Percentiles rank a stretch among this genome's conserved stretches.
phyloP scores from a whole-genome alignment of 2,329 filamentous ascomycete species.

The Emericellopsis cladophorae region DNA sequence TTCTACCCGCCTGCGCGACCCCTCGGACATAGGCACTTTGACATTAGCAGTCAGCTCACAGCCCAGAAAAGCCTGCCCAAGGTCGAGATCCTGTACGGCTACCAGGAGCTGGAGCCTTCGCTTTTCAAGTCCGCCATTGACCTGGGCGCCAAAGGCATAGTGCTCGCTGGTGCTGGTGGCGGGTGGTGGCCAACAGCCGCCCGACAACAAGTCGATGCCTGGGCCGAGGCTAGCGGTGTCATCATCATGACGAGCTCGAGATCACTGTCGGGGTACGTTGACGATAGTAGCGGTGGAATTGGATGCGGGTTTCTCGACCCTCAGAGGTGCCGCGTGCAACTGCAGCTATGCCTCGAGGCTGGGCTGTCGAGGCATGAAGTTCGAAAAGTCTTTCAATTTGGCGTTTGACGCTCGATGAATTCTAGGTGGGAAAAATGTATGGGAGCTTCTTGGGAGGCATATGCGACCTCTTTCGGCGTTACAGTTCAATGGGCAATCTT shows the following conservation, averaged over 20 bases:
- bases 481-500: no score
- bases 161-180: slow-evolving; percentile 41
- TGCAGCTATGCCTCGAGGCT: slow-evolving; percentile 26
- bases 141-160: slow-evolving; percentile 37
- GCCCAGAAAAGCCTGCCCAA: slow-evolving; percentile 27
- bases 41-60: slow-evolving; percentile 13
- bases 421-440: no score
- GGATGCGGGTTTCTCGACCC: slow-evolving; percentile 41
- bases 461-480: no score
- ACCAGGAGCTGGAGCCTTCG: slow-evolving; percentile 36
- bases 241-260: slow-evolving; percentile 38
- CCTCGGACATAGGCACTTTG: slow-evolving; percentile 29
- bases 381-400: slow-evolving; percentile 12
- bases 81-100: slow-evolving; percentile 43
- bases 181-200: slow-evolving; percentile 32
- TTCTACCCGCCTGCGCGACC: slow-evolving; percentile 41
- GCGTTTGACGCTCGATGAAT: no score
- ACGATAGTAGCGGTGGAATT: slow-evolving; percentile 22
- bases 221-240: slow-evolving; percentile 27
- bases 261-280: slow-evolving; percentile 39
- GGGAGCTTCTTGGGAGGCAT: no score
- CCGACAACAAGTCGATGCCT: slow-evolving; percentile 22
- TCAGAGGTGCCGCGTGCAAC: slow-evolving; percentile 38
- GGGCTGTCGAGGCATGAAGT: slow-evolving; percentile 14
- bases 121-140: slow-evolving; percentile 34